Base-by-base conservation (phyloP, 176 grass and related monocot genomes). In the Rhipidocladum racemiflorum region DNA sequence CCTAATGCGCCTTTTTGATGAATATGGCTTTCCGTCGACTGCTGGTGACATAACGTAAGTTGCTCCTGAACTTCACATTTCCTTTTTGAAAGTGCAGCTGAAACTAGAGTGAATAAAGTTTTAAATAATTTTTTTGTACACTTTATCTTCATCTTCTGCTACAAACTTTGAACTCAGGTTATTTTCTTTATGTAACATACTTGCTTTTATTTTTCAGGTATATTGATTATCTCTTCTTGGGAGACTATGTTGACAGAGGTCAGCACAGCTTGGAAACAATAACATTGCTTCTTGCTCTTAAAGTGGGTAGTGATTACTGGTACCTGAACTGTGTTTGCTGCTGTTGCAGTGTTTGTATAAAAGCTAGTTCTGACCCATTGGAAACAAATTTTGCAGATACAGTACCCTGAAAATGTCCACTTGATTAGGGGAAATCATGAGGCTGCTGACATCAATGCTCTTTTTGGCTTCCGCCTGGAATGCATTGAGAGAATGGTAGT, bases 171-270 rank as follows among this genome's bases (percentile, higher is more conserved):
- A 88, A 85, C 35, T 27, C 5, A 40, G 70, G 42, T 68, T 13
- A 1, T 42, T 34, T 77, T 28, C 17, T 18, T 68, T 79, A 28
- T 59, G 15, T 75, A 69, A 83, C 56, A 59, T 27, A 20, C 20
- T 74, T 84, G 25, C 8, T 27, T 63, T 87, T 36, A 16, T 49
- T 68, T 86, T 84, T 77, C 80, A 98, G 96, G 72, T 98, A 98
- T 85, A 98, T 98, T 84, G 96, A 98, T 82, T 98, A 98, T 91
- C 91, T 98, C 35, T 98, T 98, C 83, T 95, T 98, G 84, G 95
- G 95, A 67, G 95, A 98, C 82, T 98, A 98, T 91, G 96, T 98
- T n/a, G 96, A 98, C 79, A 84, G 96, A 79, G 92, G 96, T 61
- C 96, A 98, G 74, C 96, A 98, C 61, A 98, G 92, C 83, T 88